Evolutionary conservation across 805 yeast genomes (phyloP), one percentile per base, ranked within the genome.

Genomic region (Kuraishia floccosa): DNA sequence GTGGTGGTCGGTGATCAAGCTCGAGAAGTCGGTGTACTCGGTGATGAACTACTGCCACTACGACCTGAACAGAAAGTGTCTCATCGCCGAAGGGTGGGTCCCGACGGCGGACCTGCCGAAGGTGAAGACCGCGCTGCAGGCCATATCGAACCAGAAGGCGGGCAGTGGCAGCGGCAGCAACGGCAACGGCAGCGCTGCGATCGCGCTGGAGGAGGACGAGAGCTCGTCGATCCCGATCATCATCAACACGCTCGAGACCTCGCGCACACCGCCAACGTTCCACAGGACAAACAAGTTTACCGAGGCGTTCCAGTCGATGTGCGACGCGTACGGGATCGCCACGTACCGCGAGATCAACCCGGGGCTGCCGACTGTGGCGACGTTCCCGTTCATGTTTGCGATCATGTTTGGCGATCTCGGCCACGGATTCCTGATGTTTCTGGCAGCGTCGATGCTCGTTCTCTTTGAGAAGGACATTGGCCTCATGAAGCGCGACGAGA

Each of bases 321-420:
- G 73, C 43, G 86, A 78, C 50, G 80, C 84, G n/a, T 79, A 78
- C 43, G 86, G 86, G 44, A 66, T 76, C 33, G 83, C 85, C 8
- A 73, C 82, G 15, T 78, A 78, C 45, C 73, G 72, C 44, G 87
- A 78, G 50, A 76, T 78, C 8, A 78, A 78, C 44, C 82, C 87
- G 7, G 85, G 84, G 33, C 62, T 78, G 37, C 77, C 87, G 12
- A 73, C 86, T 2, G 65, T 77, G 25, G 74, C 77, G 12, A 79
- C 87, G 0, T 79, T 79, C 56, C 87, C 87, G 11, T 79, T 78
- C 47, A 74, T 79, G 83, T 79, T 79, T 56, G 85, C 87, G 12
- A 74, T 79, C 38, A 79, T 79, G 87, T 79, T 79, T 56, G 87
- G 87, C 56, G 87, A 79, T 56, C 57, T 78, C 39, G 87, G 87